Evolutionary conservation across 371 early-diverging fungal species (phyloP).

Genomic region (Batrachochytrium dendrobatidis): DNA sequence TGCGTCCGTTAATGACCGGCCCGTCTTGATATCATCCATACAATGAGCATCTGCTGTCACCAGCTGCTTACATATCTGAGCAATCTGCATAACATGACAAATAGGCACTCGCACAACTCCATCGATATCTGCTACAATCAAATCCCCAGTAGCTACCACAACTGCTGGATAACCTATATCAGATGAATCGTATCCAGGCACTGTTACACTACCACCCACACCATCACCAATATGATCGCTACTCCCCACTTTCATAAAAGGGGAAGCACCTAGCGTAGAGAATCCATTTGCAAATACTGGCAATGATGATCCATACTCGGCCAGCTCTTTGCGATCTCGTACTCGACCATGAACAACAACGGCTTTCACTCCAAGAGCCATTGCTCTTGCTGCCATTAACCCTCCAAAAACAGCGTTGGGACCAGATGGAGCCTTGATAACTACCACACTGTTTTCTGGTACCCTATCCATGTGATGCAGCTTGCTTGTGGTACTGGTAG

Average conservation of each 20-base stretch:
- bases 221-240: too few species aligned
- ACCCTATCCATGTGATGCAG: conserved; percentile 52
- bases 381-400: conserved; percentile 69
- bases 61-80: conserved; percentile 44
- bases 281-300: conserved; percentile 61
- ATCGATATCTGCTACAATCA: conserved; percentile 72
- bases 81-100: conserved; percentile 47
- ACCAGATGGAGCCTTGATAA: conserved; percentile 58
- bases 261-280: conserved; percentile 61
- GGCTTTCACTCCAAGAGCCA: conserved; percentile 49
- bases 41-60: conserved; percentile 59
- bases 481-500: conserved; percentile 30
- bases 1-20: conserved; percentile 54
- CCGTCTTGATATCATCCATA: conserved; percentile 58
- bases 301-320: conserved; percentile 47
- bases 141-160: conserved; percentile 54
- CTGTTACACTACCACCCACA: conserved; percentile 53
- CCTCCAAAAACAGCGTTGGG: conserved; percentile 81
- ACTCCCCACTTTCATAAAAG: conserved; percentile 57
- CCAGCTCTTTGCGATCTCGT: conserved; percentile 50
- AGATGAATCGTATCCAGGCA: too few species aligned
- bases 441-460: conserved; percentile 38
- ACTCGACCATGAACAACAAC: conserved; percentile 70
- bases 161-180: too few species aligned
- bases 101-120: conserved; percentile 66